Evolutionary conservation across 1,284 basidiomycete genomes (phyloP), one percentile per base, ranked within the genome.

Genomic region (Ganoderma boninense): DNA sequence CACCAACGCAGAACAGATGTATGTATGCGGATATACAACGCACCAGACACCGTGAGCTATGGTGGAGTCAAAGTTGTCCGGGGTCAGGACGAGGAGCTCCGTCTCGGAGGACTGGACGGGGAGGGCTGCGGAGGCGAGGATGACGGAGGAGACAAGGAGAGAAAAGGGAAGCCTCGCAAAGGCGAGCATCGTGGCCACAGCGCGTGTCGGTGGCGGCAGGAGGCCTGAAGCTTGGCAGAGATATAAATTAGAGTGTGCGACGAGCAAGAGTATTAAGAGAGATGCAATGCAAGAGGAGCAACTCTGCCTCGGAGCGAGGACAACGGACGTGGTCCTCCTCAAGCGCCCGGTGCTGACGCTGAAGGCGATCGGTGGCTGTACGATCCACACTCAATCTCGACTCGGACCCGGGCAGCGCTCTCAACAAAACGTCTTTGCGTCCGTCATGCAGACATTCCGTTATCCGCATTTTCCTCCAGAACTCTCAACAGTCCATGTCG

Each of bases 41-140:
- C 68, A 90, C 94, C 93, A 96, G n/a, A 91, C 82, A 8, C 95
- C 95, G 0, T 84, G 76, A 0, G 87, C 77, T 7, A 89, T 86
- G 1, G 87, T 86, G 3, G 82, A 71, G 20, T 87, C 81, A 80
- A 96, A 96, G 73, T 88, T 89, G 65, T 90, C 88, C 1, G 91
- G 89, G 0, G 89, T 92, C 68, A 95, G 82, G 6, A 79, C 79
- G 4, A 72, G 64, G 29, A 80, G 77, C 43, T 77, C 74, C 4
- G 68, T 69, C 26, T 80, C 78, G 6, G 79, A 74, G 16, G 82
- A 80, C 67, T 82, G 75, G 56, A 84, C 83, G 1, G 86, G 85
- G 1, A 82, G 77, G 1, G 84, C 81, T n/a, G 77, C 65, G 20
- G 74, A 80, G 56, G 81, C 77, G 62, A 83, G 75, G 59, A 81